Conservation (phyloP, 2,329 filamentous ascomycete species). For the Allantophomopsis cytisporea region DNA sequence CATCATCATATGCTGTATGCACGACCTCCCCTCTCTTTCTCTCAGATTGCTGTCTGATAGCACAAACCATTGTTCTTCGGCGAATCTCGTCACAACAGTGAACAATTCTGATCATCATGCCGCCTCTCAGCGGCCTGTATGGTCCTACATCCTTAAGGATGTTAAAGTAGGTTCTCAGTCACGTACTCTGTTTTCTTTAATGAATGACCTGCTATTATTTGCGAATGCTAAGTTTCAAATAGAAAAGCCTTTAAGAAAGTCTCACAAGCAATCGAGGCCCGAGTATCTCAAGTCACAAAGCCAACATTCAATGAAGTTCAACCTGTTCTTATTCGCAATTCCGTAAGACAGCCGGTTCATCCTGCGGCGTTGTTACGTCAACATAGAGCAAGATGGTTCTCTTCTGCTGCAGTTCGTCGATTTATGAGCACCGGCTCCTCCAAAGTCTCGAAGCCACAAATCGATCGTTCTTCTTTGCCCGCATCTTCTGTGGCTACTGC, state of each 20-base stretch:
- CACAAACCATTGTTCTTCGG: too few species aligned
- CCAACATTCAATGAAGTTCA: conserved; percentile 35
- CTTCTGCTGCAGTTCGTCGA: conserved; percentile 34
- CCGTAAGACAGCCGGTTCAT: conserved; percentile 38
- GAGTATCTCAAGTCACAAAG: conserved; percentile 24
- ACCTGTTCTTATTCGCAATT: conserved; percentile 42
- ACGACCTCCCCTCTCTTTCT: too few species aligned
- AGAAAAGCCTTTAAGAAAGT: conserved; percentile 31
- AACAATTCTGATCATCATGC: too few species aligned
- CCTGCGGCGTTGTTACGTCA: conserved; percentile 50
- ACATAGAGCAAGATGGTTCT: conserved; percentile 48
- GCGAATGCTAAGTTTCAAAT: too few species aligned
- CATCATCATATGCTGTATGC: too few species aligned
- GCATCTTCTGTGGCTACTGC: conserved; percentile 40
- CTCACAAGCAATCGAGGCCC: conserved; percentile 27
- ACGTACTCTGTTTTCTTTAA: too few species aligned
- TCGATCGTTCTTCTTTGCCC: conserved; percentile 36
- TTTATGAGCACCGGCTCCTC: conserved; percentile 17
- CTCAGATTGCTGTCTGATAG: too few species aligned
- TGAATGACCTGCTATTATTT: too few species aligned
- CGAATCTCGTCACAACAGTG: too few species aligned
- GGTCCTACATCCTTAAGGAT: too few species aligned
- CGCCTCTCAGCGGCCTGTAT: too few species aligned
- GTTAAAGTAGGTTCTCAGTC: too few species aligned
- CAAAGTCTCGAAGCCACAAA: conserved; percentile 21